Base-by-base conservation (phyloP, 805 yeast genomes). In the Schwanniomyces sp. region DNA sequence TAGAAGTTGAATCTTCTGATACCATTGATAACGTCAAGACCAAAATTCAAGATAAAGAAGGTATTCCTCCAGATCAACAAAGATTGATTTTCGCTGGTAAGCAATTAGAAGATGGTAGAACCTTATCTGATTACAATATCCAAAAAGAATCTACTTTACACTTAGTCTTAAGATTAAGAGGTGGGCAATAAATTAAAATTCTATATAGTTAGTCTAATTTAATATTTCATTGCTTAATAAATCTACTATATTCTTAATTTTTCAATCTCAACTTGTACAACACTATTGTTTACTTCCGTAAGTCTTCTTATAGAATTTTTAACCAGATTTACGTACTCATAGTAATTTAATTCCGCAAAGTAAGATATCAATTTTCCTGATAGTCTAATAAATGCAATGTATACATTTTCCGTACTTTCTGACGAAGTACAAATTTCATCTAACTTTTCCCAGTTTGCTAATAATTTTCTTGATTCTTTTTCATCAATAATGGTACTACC, bases 71-170 rank as follows among this genome's bases (percentile, higher is more conserved):
- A 70, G 97, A 92, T 79, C 98, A 92, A 79, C 98, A 92, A 82
- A 90, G 99, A 83, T 87, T 94, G 71, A 92, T 92, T 84, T 92
- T 94, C 73, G 98, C 98, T 72, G 99, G 99, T 83, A 92, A 92
- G 85, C 99, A 92, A 82, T 88, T 92, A 72, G 97, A 91, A 82
- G 94, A 88, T 57, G 97, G 97, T 61, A 88, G 97, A 82, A 91
- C 97, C 55, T 79, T 91, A 56, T 86, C 96, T 58, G 97, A 91
- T 79, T 91, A 91, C 92, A 91, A 91, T 87, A 91, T 91, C 75
- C 96, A 91, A 80, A 91, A 91, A 82, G 97, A 91, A 79, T 90
- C 97, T 56, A 91, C 97, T 53, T 76, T 91, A 47, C 97, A 92
- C 77, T 85, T 92, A 80, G 98, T 92, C 59, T 81, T 92, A 61